These are phyloP conservation scores for Panicum miliaceum DNA, from an alignment of 176 grass and related monocot species.

Conservation along the genomic window DNA sequence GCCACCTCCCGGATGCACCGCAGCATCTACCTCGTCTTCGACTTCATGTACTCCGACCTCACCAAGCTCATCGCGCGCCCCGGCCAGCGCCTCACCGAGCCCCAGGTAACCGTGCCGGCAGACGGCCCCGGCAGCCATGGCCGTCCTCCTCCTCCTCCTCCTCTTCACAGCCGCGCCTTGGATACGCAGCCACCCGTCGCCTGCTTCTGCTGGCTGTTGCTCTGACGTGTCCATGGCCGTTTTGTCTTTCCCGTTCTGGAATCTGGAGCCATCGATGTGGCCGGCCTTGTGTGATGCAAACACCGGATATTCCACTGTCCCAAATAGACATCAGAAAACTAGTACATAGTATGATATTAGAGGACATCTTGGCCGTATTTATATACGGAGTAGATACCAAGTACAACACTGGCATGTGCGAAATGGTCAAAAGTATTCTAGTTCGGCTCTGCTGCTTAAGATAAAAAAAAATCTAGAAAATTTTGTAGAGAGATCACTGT, in stretches of 20 bases:
- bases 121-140: background rate
- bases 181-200: background rate
- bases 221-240: background rate
- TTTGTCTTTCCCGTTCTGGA: conserved; percentile 1
- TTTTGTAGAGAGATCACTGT: background rate
- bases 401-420: background rate
- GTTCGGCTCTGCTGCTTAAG: background rate
- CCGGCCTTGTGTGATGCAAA: background rate
- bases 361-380: background rate
- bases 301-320: background rate
- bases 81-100: conserved; percentile 49
- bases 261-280: background rate
- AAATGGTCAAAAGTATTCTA: background rate
- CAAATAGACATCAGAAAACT: background rate
- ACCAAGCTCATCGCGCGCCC: conserved; percentile 38
- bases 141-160: background rate
- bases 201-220: background rate
- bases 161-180: background rate
- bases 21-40: conserved; percentile 85
- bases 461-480: background rate
- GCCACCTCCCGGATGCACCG: conserved; percentile 81
- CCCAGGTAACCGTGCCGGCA: conserved; percentile 43
- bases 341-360: background rate
- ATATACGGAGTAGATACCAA: background rate
- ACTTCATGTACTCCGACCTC: conserved; percentile 73